Evolutionary conservation across 768 basidiomycete genomes (phyloP), one percentile per base, ranked within the genome.

Genomic region (Termitomyces sp.): DNA sequence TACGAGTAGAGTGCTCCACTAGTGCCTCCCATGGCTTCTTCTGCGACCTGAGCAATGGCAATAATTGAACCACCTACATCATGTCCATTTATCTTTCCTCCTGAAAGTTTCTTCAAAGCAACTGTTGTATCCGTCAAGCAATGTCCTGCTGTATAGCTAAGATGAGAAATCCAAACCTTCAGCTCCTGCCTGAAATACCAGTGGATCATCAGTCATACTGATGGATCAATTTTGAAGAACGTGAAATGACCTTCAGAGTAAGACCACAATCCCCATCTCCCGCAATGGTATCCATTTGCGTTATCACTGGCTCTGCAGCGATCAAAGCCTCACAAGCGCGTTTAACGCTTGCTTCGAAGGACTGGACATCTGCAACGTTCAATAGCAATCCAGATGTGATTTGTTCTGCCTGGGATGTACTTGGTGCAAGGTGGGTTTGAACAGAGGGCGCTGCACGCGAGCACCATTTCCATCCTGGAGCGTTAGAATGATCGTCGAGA

Each of bases 1-100:
- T 60, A 92, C 90, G 93, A 93, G 68, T 94, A 96, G 26, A 96
- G 68, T 0, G 93, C 92, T 3, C 93, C 93, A 60, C 87, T 90
- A 6, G 93, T 95, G 34, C 93, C 93, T 12, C 90, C 93, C 93
- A 96, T 96, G 17, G 77, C 74, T 61, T 90, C 85, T 67, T 93
- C 90, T 2, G 87, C 85, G 9, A 87, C 81, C 59, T 83, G 77
- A 2, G 93, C 81, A 56, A 95, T 82, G 2, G 76, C 73, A 43
- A 88, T 79, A 56, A 90, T 73, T 51, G 84, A 80, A 24, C 73
- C 75, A 37, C 88, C 75, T 46, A 92, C 76, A 60, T 93, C 82
- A 11, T 74, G 66, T 6, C 88, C 89, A 10, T 71, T 72, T 47
- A 95, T 77, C 30, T 65, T 72, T 2, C 82, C 83, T 24, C 77